Evolutionary conservation across 352 stramenopile genomes (phyloP).

Genomic region (Pythium chondricola): DNA sequence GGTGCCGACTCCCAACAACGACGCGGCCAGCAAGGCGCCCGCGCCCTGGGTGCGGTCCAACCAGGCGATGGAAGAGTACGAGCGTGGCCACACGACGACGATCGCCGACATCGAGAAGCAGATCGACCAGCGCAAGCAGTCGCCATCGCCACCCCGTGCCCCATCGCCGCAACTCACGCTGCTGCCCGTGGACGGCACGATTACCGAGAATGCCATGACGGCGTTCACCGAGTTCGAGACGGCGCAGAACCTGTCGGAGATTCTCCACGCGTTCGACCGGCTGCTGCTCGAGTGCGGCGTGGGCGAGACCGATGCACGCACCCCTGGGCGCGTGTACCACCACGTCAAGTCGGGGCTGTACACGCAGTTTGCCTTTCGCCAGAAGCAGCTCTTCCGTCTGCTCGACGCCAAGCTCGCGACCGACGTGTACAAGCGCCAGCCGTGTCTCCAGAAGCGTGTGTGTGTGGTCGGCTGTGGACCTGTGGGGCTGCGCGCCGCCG

Average conservation of each 20-base stretch:
- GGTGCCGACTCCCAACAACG: background rate
- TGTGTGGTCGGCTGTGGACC: conserved; percentile 72
- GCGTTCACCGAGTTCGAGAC: conserved; percentile 60
- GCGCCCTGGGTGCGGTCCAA: conserved; percentile 32
- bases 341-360: conserved; percentile 54
- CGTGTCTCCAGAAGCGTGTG: conserved; percentile 59
- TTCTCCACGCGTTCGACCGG: conserved; percentile 45
- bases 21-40: background rate
- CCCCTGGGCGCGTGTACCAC: conserved; percentile 58
- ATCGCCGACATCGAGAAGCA: conserved; percentile 15
- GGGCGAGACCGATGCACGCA: conserved; percentile 38
- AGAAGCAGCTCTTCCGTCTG: conserved; percentile 75
- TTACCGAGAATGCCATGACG: conserved; percentile 28
- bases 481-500: conserved; percentile 62
- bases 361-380: conserved; percentile 58
- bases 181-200: conserved; percentile 28
- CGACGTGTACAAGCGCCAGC: conserved; percentile 51
- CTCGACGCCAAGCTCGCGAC: conserved; percentile 46
- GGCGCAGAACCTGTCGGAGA: conserved; percentile 55
- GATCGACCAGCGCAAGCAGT: conserved; percentile 6
- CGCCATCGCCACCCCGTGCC: background rate
- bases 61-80: conserved; percentile 32
- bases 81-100: conserved; percentile 21
- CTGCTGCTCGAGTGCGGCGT: conserved; percentile 48
- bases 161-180: conserved; percentile 26